These are phyloP conservation scores for Graphilbum sp. DNA, from an alignment of 2,329 filamentous ascomycete genomes.

Conservation along the genomic window DNA sequence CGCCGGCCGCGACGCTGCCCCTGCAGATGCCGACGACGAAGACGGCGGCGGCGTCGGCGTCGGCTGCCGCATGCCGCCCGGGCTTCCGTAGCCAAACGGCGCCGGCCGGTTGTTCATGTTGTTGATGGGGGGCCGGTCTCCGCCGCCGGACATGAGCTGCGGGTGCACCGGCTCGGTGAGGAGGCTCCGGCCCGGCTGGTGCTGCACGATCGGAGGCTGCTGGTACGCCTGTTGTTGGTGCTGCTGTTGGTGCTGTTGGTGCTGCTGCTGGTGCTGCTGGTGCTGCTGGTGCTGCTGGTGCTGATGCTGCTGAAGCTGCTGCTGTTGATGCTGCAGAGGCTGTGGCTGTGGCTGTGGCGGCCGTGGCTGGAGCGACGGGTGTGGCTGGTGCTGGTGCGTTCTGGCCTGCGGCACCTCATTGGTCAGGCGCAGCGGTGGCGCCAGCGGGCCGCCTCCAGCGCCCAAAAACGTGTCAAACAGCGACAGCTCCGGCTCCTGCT, in stretches of 20 bases:
- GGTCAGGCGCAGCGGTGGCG: too few relatives aligned
- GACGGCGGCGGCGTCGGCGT: constrained; percentile 14
- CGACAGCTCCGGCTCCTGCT: constrained; percentile 33
- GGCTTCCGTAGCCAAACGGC: too few relatives aligned
- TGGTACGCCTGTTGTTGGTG: too few relatives aligned
- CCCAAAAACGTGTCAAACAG: background rate
- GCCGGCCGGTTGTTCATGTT: too few relatives aligned
- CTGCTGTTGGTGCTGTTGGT: constrained; percentile 9
- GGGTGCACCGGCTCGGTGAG: constrained; percentile 8
- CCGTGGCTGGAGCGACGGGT: too few relatives aligned
- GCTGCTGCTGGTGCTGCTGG: constrained; percentile 14
- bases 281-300: background rate
- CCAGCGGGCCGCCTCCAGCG: background rate
- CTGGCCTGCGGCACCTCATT: too few relatives aligned
- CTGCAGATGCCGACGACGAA: constrained; percentile 15
- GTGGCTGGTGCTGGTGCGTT: too few relatives aligned
- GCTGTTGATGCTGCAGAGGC: too few relatives aligned
- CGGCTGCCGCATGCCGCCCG: too few relatives aligned
- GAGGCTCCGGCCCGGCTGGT: constrained; percentile 6
- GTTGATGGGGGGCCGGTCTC: too few relatives aligned
- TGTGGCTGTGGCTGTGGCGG: too few relatives aligned
- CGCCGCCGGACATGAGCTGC: constrained; percentile 7
- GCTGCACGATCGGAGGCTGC: background rate
- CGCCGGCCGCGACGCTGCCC: constrained; percentile 20
- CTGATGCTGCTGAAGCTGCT: too few relatives aligned